A percentile compares a stretch with the other conserved stretches of the same genome.
Evolutionary conservation across 1,139 yeast species (phyloP).

Genomic region (Magnusiomyces magnusii): DNA sequence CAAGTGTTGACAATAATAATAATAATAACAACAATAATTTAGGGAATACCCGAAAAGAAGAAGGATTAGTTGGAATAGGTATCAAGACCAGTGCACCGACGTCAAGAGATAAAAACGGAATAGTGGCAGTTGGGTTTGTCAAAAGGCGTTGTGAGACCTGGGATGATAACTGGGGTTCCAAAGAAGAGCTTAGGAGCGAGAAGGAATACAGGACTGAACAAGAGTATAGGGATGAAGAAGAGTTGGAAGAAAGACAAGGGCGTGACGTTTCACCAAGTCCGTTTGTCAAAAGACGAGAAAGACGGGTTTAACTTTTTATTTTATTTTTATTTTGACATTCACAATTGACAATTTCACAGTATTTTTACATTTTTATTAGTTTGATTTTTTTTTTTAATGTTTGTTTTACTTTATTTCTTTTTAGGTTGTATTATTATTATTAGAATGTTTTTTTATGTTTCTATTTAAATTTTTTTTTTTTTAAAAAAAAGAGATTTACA

Average conservation of each 20-base stretch:
- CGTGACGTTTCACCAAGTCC: conserved; percentile 26
- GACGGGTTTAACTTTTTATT: not conserved
- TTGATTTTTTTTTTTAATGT: not conserved
- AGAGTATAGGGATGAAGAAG: conserved; percentile 7
- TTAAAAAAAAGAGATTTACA: too few species aligned
- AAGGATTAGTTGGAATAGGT: not conserved
- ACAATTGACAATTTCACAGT: not conserved
- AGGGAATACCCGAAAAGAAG: not conserved
- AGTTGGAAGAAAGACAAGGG: conserved; percentile 16
- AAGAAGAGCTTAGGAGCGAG: not conserved
- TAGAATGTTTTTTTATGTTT: not conserved
- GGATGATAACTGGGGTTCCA: conserved; percentile 8
- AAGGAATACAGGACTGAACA: conserved; percentile 15
- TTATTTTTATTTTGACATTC: not conserved
- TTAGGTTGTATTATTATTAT: too few species aligned
- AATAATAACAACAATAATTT: not conserved
- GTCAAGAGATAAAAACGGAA: conserved; percentile 12
- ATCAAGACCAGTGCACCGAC: not conserved
- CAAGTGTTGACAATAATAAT: not conserved
- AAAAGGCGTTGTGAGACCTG: conserved; percentile 9
- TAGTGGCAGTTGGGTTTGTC: not conserved
- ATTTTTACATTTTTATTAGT: not conserved
- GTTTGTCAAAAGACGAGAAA: conserved; percentile 20
- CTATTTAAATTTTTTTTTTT: too few species aligned
- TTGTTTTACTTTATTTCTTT: not conserved